These are phyloP conservation scores for Geum urbanum DNA, from an alignment of 306 rosid genomes.

Conservation along the genomic window DNA sequence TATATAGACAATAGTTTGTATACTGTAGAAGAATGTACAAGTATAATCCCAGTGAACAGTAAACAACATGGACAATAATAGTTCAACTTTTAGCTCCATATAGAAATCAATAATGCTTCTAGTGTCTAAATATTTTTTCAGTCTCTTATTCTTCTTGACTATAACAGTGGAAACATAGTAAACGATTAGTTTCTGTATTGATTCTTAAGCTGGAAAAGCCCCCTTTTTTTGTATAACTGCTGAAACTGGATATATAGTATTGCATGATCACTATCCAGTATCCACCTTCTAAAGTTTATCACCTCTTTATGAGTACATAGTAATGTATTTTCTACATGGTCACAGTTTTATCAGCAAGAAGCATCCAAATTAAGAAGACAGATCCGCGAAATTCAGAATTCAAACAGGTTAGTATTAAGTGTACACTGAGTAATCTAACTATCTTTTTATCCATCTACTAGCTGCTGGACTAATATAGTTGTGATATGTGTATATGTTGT, in stretches of 20 bases:
- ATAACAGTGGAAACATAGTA: not conserved
- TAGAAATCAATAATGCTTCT: not conserved
- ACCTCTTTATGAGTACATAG: not conserved
- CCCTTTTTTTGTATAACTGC: not conserved
- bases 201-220: not conserved
- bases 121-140: not conserved
- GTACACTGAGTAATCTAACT: not conserved
- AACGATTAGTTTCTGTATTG: not conserved
- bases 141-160: not conserved
- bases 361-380: slow-evolving; percentile 80
- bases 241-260: not conserved
- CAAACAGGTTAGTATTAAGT: slow-evolving; percentile 49
- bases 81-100: not conserved
- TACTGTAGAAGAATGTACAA: not conserved
- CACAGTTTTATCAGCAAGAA: slow-evolving; percentile 92
- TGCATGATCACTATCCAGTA: not conserved
- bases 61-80: not conserved
- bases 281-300: not conserved
- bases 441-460: not conserved
- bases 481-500: not conserved
- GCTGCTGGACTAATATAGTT: not conserved
- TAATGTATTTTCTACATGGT: not conserved
- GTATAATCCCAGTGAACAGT: not conserved
- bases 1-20: not conserved
- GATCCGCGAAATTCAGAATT: slow-evolving; percentile 76